Percentiles rank a stretch among this genome's conserved stretches.
Conservation (phyloP, 257 asterid genomes). For the Plantago ovata region DNA sequence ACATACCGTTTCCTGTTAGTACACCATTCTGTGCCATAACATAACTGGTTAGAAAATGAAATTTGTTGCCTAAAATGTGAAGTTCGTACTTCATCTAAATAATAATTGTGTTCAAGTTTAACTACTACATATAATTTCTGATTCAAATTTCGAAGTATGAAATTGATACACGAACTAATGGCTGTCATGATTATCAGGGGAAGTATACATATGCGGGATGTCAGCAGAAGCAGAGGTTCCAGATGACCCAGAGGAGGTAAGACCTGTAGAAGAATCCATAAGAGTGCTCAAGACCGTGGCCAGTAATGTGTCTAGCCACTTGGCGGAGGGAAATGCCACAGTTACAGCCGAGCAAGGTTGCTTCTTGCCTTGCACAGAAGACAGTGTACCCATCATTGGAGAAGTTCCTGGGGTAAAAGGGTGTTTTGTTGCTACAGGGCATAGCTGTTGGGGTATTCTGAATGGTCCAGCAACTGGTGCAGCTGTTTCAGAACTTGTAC, state of each 20-base stretch:
- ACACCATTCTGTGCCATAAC: no score
- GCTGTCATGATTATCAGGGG: slow-evolving; percentile 47
- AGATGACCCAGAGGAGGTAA: slow-evolving; percentile 69
- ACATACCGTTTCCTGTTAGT: no score
- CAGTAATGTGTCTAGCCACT: slow-evolving; percentile 63
- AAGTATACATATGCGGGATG: slow-evolving; percentile 94
- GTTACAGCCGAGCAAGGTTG: slow-evolving; percentile 92
- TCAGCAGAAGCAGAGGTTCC: slow-evolving; percentile 81
- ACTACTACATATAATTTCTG: neutral
- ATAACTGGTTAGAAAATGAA: no score
- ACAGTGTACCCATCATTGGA: slow-evolving; percentile 71
- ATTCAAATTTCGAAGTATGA: no score
- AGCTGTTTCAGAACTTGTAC: slow-evolving; percentile 70
- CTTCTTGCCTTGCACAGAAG: slow-evolving; percentile 79
- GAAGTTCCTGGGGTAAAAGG: slow-evolving; percentile 73
- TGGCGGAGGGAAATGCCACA: slow-evolving; percentile 53
- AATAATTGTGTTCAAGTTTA: no score
- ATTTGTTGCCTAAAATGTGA: no score
- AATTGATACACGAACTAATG: no score
- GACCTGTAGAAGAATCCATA: slow-evolving; percentile 64
- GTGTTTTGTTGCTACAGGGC: slow-evolving; percentile 81
- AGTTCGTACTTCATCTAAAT: no score
- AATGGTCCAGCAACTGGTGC: slow-evolving; percentile 96
- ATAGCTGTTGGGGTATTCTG: slow-evolving; percentile 94
- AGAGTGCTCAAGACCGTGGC: slow-evolving; percentile 63